Percentiles rank a stretch among this genome's conserved stretches.
These are phyloP conservation scores for Dacryopinax spathularia DNA, from an alignment of 768 basidiomycete species.

Conservation along the genomic window DNA sequence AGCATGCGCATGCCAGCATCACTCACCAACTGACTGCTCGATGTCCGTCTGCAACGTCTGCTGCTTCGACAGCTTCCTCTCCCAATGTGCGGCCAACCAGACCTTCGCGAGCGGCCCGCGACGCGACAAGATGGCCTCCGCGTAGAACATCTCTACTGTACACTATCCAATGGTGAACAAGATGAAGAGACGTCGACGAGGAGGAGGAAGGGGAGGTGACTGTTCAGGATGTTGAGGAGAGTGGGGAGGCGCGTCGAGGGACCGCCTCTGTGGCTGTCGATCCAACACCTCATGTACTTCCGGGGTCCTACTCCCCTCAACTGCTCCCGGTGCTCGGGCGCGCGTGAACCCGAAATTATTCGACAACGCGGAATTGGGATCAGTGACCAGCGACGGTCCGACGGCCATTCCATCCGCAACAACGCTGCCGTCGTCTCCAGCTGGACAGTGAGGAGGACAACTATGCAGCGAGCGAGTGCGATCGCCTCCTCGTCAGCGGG, in stretches of 20 bases:
- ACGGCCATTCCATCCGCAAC: background rate
- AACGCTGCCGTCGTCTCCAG: no score
- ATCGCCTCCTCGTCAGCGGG: background rate
- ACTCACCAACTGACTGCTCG: slow-evolving; percentile 76
- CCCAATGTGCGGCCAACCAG: slow-evolving; percentile 99
- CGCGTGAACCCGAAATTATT: background rate
- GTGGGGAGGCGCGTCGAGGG: slow-evolving; percentile 1
- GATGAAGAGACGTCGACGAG: no score
- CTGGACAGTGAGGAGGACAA: no score
- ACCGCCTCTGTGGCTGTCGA: background rate
- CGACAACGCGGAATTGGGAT: no score
- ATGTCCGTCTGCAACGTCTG: slow-evolving; percentile 93
- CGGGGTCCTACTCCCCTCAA: background rate
- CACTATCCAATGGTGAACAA: slow-evolving; percentile 3
- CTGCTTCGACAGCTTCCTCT: slow-evolving; percentile 90
- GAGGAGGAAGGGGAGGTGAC: background rate
- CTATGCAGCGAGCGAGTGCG: background rate
- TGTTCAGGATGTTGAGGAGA: background rate
- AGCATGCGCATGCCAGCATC: no score
- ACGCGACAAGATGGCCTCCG: slow-evolving; percentile 84
- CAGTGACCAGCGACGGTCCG: no score
- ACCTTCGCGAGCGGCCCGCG: slow-evolving; percentile 90
- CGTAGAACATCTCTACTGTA: slow-evolving; percentile 49
- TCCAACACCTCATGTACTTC: background rate
- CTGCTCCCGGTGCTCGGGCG: background rate